Percentiles rank a stretch among this genome's conserved stretches.
Conservation (phyloP, 2,329 filamentous ascomycete species). For the Penicillium sp. region DNA sequence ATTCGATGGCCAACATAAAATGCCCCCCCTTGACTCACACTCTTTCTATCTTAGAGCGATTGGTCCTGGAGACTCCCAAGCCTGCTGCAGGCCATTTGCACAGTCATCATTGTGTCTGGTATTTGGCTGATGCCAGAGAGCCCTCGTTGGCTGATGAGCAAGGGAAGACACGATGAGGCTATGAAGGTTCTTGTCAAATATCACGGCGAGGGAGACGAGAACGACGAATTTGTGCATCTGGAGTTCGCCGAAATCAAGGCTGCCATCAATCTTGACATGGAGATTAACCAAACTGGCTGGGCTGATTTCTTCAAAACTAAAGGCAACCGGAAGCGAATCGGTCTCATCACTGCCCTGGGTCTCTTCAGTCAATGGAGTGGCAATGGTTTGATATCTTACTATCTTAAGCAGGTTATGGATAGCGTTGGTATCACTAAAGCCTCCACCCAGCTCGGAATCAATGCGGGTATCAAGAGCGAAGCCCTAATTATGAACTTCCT, state of each 20-base stretch:
- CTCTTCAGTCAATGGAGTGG: constrained; percentile 58
- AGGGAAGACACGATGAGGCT: constrained; percentile 11
- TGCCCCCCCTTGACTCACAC: background rate
- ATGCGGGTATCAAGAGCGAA: constrained; percentile 39
- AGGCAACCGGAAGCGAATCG: constrained; percentile 54
- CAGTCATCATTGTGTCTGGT: constrained; percentile 14
- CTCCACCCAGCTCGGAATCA: constrained; percentile 42
- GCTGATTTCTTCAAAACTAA: constrained; percentile 38
- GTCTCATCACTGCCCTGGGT: constrained; percentile 52
- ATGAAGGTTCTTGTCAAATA: constrained; percentile 14
- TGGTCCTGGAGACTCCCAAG: constrained; percentile 25
- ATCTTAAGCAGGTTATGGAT: constrained; percentile 37
- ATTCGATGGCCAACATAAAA: background rate
- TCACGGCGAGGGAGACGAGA: constrained; percentile 17
- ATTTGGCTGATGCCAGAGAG: constrained; percentile 18
- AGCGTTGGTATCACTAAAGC: constrained; percentile 38
- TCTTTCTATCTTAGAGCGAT: constrained; percentile 7
- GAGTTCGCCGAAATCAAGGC: constrained; percentile 22
- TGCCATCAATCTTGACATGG: constrained; percentile 43
- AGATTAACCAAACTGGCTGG: constrained; percentile 48
- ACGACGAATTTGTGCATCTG: constrained; percentile 13
- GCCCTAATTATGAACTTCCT: constrained; percentile 34
- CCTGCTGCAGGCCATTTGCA: constrained; percentile 21
- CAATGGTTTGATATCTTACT: constrained; percentile 44
- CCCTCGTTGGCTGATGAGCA: constrained; percentile 16